Evolutionary conservation across 805 yeast genomes (phyloP).

Genomic region (Metschnikowia sp.): DNA sequence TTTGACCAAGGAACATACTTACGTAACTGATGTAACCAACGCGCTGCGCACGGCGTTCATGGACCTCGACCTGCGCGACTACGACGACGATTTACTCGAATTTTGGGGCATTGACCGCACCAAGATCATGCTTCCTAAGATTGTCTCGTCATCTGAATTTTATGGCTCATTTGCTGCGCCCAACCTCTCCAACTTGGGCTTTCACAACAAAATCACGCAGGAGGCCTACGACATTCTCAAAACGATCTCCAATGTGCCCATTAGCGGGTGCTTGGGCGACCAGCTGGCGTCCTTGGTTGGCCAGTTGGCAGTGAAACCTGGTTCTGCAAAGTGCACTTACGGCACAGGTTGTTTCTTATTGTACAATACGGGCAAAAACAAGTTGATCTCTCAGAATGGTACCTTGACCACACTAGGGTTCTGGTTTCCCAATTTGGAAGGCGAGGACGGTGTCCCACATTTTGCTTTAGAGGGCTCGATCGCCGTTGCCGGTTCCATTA

Average conservation of each 20-base stretch:
- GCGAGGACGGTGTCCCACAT: constrained; percentile 56
- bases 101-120: constrained; percentile 77
- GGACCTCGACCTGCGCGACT: constrained; percentile 71
- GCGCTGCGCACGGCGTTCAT: constrained; percentile 90
- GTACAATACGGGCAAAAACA: constrained; percentile 77
- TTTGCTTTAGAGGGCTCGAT: constrained; percentile 94
- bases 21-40: constrained; percentile 84
- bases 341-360: constrained; percentile 94
- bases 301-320: constrained; percentile 77
- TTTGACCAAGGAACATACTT: constrained; percentile 65
- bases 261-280: constrained; percentile 90
- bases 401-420: constrained; percentile 86
- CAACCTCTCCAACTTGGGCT: constrained; percentile 48
- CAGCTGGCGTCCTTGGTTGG: constrained; percentile 94
- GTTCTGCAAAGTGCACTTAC: constrained; percentile 91
- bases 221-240: constrained; percentile 49
- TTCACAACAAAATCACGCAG: constrained; percentile 48
- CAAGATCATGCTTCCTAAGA: constrained; percentile 66
- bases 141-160: constrained; percentile 72
- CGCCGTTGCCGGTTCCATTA: constrained; percentile 92
- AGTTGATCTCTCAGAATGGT: constrained; percentile 73
- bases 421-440: constrained; percentile 71
- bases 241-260: constrained; percentile 60
- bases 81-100: constrained; percentile 69
- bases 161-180: constrained; percentile 74